phyloP scores from a whole-genome alignment of 345 rosid genomes.

The Anastatica hierochuntica region DNA sequence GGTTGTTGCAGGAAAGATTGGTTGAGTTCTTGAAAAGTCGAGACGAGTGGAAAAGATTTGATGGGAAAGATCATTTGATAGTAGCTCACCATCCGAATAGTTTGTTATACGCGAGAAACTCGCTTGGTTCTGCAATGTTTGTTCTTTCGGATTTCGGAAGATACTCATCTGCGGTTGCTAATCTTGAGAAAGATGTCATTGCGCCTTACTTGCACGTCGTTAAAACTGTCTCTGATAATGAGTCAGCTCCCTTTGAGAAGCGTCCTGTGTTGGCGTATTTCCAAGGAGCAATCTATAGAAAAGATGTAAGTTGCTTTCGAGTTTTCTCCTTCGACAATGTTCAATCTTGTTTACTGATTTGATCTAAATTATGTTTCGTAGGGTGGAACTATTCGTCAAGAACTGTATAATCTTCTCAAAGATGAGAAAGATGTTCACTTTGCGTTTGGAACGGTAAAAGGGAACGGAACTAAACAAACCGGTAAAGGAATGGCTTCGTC shows the following conservation, averaged over 20 bases:
- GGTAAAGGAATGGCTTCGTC: conserved; percentile 83
- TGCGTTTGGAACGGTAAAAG: conserved; percentile 56
- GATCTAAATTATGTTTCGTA: conserved; percentile 9
- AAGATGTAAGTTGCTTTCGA: conserved; percentile 58
- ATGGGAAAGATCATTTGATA: conserved; percentile 56
- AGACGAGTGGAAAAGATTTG: conserved; percentile 51
- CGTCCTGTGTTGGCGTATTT: conserved; percentile 67
- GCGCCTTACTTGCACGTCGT: conserved; percentile 89
- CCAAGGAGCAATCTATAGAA: conserved; percentile 86
- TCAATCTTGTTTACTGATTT: neutral
- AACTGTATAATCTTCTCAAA: conserved; percentile 74
- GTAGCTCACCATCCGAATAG: conserved; percentile 90
- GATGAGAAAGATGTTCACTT: conserved; percentile 87
- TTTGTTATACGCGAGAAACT: conserved; percentile 47
- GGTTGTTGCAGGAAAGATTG: conserved; percentile 54
- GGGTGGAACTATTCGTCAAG: conserved; percentile 83
- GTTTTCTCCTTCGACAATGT: neutral
- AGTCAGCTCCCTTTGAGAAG: conserved; percentile 53
- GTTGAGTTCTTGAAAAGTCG: conserved; percentile 38
- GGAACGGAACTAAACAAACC: conserved; percentile 54
- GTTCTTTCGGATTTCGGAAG: conserved; percentile 94
- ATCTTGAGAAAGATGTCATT: conserved; percentile 61
- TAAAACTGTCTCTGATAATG: conserved; percentile 33
- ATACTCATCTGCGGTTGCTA: conserved; percentile 59
- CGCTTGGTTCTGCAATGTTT: conserved; percentile 73